Conservation (phyloP, 1,284 basidiomycete species). For the Trichosporon sp. region DNA sequence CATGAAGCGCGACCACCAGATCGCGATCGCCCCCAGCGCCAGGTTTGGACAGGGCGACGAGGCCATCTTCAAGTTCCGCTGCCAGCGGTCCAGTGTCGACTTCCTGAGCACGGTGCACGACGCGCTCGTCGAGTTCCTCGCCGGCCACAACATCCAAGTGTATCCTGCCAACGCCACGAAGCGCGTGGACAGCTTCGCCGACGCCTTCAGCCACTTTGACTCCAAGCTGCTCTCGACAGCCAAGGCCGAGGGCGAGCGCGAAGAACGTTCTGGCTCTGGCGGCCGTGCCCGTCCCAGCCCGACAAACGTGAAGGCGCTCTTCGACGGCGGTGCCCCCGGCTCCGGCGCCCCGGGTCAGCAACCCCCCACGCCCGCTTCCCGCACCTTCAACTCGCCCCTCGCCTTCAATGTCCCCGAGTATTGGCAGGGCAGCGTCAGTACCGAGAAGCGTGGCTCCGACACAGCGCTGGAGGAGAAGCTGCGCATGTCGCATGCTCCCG, state of each 20-base stretch:
- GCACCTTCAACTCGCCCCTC: slow-evolving; percentile 40
- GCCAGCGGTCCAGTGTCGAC: slow-evolving; percentile 91
- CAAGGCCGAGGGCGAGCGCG: slow-evolving; percentile 55
- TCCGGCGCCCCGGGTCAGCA: slow-evolving; percentile 52
- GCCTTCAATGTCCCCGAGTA: slow-evolving; percentile 40
- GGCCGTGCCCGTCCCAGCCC: slow-evolving; percentile 76
- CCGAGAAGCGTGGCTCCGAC: slow-evolving; percentile 76
- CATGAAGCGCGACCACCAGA: slow-evolving; percentile 90
- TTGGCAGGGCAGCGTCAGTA: slow-evolving; percentile 35
- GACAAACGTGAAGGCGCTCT: slow-evolving; percentile 92
- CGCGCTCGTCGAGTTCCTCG: slow-evolving; percentile 87
- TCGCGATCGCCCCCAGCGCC: slow-evolving; percentile 74
- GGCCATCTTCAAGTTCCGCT: slow-evolving; percentile 87
- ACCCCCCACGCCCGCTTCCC: background rate
- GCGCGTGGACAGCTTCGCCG: slow-evolving; percentile 82
- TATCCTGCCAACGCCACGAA: slow-evolving; percentile 54
- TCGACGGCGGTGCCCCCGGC: slow-evolving; percentile 62
- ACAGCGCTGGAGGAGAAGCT: slow-evolving; percentile 82
- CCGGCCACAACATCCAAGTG: slow-evolving; percentile 68
- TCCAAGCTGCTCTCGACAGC: slow-evolving; percentile 85
- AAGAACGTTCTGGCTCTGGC: slow-evolving; percentile 70
- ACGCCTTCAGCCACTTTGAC: slow-evolving; percentile 95
- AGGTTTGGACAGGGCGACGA: slow-evolving; percentile 65
- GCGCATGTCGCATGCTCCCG: slow-evolving; percentile 58
- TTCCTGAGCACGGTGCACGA: slow-evolving; percentile 86